These are phyloP conservation scores for Clarireedia hainanense DNA, from an alignment of 2,329 filamentous ascomycete species.

Conservation along the genomic window DNA sequence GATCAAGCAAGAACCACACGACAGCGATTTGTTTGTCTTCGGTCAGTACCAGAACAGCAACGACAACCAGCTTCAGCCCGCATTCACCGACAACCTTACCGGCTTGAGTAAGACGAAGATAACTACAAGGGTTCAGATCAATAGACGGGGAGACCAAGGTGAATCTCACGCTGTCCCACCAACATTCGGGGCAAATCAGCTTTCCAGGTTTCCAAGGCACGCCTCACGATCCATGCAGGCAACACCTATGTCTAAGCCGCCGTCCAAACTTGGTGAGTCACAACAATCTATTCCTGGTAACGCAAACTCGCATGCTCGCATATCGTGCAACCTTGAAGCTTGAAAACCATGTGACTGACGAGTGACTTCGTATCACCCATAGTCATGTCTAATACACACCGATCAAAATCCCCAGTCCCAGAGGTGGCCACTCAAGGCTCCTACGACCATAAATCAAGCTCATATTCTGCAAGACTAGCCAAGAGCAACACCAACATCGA, in stretches of 20 bases:
- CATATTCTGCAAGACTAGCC: neutral
- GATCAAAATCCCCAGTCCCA: neutral
- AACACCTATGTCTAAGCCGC: conserved; percentile 3
- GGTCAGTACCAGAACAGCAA: neutral
- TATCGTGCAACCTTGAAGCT: too few species aligned
- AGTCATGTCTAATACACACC: neutral
- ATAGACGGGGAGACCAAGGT: neutral
- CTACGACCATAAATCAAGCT: neutral
- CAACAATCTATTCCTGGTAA: conserved; percentile 1
- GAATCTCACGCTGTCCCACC: neutral
- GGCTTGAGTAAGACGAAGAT: neutral
- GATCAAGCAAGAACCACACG: conserved; percentile 5
- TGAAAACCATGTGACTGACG: neutral
- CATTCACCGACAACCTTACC: neutral
- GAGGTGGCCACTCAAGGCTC: neutral
- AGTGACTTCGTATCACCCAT: neutral
- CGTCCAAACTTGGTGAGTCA: conserved; percentile 7
- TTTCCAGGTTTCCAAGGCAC: neutral
- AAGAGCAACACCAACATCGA: neutral
- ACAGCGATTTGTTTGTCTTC: neutral
- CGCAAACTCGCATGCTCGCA: neutral
- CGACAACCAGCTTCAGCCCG: neutral
- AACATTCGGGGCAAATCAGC: neutral
- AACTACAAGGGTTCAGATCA: neutral
- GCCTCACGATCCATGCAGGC: neutral